phyloP scores from a whole-genome alignment of 805 yeast genomes.

The Spathaspora hagerdaliae region DNA sequence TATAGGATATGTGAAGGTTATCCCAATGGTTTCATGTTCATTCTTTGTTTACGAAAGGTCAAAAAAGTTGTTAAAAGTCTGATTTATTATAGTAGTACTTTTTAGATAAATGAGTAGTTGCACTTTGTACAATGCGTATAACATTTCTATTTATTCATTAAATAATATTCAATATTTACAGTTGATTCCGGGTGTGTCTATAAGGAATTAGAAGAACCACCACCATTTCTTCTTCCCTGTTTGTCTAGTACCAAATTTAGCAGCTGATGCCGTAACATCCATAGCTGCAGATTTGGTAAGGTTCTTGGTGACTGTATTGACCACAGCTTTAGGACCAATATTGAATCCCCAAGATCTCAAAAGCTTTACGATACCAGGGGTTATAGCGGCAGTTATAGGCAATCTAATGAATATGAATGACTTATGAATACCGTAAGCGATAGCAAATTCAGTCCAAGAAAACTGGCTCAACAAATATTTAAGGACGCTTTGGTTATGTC shows the following conservation, averaged over 20 bases:
- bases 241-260: slow-evolving; percentile 53
- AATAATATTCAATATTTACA: not conserved
- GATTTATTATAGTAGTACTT: not conserved
- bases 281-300: slow-evolving; percentile 20
- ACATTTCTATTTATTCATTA: not conserved
- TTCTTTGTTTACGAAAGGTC: slow-evolving; percentile 90
- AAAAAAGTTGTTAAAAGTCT: slow-evolving; percentile 49
- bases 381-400: slow-evolving; percentile 88
- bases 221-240: slow-evolving; percentile 53
- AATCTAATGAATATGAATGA: slow-evolving; percentile 76
- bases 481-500: slow-evolving; percentile 2
- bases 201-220: slow-evolving; percentile 46
- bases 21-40: slow-evolving; percentile 97
- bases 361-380: slow-evolving; percentile 69
- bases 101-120: not conserved
- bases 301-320: slow-evolving; percentile 23
- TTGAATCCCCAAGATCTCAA: slow-evolving; percentile 78
- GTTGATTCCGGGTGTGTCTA: too few relatives aligned
- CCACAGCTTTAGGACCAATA: slow-evolving; percentile 51
- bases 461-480: slow-evolving; percentile 25
- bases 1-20: slow-evolving; percentile 91
- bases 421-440: slow-evolving; percentile 94
- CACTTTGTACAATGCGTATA: too few relatives aligned
- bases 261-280: slow-evolving; percentile 6
- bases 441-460: slow-evolving; percentile 76